These are phyloP conservation scores for Populus simonii DNA, from an alignment of 345 rosid species.

Conservation along the genomic window DNA sequence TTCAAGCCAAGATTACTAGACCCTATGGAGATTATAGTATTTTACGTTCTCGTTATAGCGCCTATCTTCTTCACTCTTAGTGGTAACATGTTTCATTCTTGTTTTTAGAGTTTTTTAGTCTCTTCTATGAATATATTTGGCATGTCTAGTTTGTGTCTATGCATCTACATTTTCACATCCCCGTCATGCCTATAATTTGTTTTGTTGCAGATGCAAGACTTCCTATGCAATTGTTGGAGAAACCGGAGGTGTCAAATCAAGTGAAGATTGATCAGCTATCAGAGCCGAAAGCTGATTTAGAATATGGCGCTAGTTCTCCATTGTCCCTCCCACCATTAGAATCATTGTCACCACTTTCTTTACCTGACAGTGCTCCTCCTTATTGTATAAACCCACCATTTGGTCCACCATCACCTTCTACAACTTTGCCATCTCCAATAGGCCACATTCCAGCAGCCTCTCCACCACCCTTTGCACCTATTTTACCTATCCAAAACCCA, in stretches of 20 bases:
- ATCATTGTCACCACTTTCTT: slow-evolving; percentile 25
- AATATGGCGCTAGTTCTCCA: slow-evolving; percentile 10
- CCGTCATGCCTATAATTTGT: too few relatives aligned
- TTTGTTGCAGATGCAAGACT: slow-evolving; percentile 30
- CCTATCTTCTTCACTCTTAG: slow-evolving; percentile 10
- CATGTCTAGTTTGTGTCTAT: neutral
- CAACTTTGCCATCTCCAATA: too few relatives aligned
- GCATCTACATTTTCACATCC: neutral
- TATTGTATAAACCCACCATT: slow-evolving; percentile 15
- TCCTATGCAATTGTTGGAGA: neutral
- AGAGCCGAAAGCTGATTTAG: neutral
- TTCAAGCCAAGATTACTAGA: slow-evolving; percentile 6
- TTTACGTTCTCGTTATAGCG: slow-evolving; percentile 3
- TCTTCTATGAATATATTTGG: too few relatives aligned
- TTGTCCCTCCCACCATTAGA: slow-evolving; percentile 25
- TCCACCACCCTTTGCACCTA: slow-evolving; percentile 8
- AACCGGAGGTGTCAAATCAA: neutral
- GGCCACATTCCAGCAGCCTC: neutral
- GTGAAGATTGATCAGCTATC: neutral
- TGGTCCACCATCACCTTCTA: neutral
- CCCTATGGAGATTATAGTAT: neutral
- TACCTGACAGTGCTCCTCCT: slow-evolving; percentile 13
- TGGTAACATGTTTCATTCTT: slow-evolving; percentile 15
- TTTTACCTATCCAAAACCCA: neutral
- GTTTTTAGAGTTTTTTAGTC: too few relatives aligned